Base-by-base conservation (phyloP, 2,329 filamentous ascomycete genomes). In the Alternaria sp. region DNA sequence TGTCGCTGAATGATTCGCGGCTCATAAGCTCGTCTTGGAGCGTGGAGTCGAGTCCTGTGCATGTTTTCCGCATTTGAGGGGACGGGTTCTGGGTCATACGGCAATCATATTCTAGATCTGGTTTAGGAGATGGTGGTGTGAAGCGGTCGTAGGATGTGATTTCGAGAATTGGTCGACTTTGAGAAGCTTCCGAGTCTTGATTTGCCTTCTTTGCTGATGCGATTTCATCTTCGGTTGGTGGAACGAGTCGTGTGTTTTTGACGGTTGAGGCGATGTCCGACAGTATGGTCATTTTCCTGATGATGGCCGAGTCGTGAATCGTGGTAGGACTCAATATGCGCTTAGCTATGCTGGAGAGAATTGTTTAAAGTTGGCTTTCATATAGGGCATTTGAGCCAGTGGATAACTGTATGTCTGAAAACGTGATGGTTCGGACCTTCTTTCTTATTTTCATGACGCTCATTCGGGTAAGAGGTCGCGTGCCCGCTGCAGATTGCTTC, bases 61-160 rank as follows among this genome's bases (percentile, higher is more conserved):
- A 46, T 46, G 51, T 55, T 30, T 43, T 59, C 0, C 46, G 39
- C 11, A n/a, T 30, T 34, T 52, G 26, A 1, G 11, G 5, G 2
- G 51, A 46, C 1, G 60, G 60, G n/a, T 59, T 62, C 3, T 52
- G 20, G 4, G 60, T 62, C 6, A 59, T 30, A 5, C 60, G 56
- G 36, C 60, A 62, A 36, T 62, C 60, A 47, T 62, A 62, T 44
- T 62, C 51, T 2, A 62, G 24, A 5, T 62, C 60, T 6, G 60
- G 60, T 4, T 24, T 53, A 0, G 60, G 60, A 3, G 14, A 41
- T 14, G 48, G 52, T n/a, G 60, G 52, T 1, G 46, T 52, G 46
- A 56, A 48, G n/a, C 60, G 60, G 42, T 62, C 30, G 12, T 62
- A 59, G 16, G 60, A 62, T 5, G 46, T 59, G 32, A 62, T 59